These are phyloP conservation scores for Amborella trichopoda DNA, from an alignment of 164 flowering plant species.

Conservation along the genomic window DNA sequence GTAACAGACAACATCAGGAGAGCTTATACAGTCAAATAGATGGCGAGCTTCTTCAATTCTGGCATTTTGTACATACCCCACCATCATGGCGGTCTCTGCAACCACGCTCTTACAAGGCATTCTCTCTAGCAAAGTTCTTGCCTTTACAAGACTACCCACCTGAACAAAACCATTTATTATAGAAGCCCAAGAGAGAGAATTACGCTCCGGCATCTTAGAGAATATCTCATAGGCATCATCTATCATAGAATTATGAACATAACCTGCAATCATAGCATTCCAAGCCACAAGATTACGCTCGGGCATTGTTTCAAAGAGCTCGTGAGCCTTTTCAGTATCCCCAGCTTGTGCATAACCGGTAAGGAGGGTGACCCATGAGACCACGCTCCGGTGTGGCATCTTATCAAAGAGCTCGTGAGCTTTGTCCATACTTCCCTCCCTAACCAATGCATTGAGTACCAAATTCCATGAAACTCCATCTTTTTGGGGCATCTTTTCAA, in stretches of 20 bases:
- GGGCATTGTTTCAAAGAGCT: slow-evolving; percentile 41
- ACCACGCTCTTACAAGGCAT: slow-evolving; percentile 22
- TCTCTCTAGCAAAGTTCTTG: slow-evolving; percentile 18
- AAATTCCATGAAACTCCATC: slow-evolving; percentile 15
- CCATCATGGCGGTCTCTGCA: slow-evolving; percentile 24
- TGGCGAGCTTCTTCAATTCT: slow-evolving; percentile 17
- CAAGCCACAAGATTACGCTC: slow-evolving; percentile 25
- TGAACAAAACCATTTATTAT: slow-evolving; percentile 27
- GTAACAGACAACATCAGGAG: slow-evolving; percentile 33
- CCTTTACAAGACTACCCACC: slow-evolving; percentile 21
- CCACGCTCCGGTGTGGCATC: slow-evolving; percentile 24
- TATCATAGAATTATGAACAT: slow-evolving; percentile 13
- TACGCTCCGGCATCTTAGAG: slow-evolving; percentile 18
- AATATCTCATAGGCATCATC: slow-evolving; percentile 24
- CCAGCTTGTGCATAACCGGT: slow-evolving; percentile 31
- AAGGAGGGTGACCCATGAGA: slow-evolving; percentile 46
- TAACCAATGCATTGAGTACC: slow-evolving; percentile 11
- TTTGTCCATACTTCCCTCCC: slow-evolving; percentile 6
- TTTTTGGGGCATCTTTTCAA: slow-evolving; percentile 5
- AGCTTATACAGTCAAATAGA: slow-evolving; percentile 23
- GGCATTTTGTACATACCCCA: slow-evolving; percentile 27
- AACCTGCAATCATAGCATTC: slow-evolving; percentile 49
- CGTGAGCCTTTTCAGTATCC: slow-evolving; percentile 16
- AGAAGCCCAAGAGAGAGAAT: slow-evolving; percentile 23
- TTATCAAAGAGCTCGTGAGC: slow-evolving; percentile 19